phyloP scores from a whole-genome alignment of 106 monocot genomes.

The Dendrobium catenatum region DNA sequence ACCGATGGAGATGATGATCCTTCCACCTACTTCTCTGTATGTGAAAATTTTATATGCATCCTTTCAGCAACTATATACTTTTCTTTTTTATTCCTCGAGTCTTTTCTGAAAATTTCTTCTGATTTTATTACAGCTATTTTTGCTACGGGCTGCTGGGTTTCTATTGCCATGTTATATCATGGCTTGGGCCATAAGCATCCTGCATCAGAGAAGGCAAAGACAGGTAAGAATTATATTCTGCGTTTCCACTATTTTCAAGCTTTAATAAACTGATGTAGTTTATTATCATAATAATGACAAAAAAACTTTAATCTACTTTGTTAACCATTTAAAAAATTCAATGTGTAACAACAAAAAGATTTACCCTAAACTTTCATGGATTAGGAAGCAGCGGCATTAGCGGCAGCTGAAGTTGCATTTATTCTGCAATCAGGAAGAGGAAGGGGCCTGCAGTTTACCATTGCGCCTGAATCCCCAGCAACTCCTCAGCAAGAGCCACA shows the following conservation, averaged over 20 bases:
- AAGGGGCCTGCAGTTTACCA: constrained; percentile 52
- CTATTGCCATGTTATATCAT: constrained; percentile 76
- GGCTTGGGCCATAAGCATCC: constrained; percentile 76
- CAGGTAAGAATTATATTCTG: constrained; percentile 24
- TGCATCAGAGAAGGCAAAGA: constrained; percentile 64
- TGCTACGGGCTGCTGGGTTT: constrained; percentile 76
- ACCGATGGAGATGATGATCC: constrained; percentile 61
- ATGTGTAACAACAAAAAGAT: not conserved
- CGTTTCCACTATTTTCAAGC: not conserved
- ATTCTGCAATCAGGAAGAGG: constrained; percentile 53
- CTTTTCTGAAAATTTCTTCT: not conserved
- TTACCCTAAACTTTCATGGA: not conserved
- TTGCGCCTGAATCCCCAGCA: constrained; percentile 54
- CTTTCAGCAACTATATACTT: not conserved
- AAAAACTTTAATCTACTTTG: too few relatives aligned
- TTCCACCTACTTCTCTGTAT: constrained; percentile 71
- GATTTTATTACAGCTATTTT: constrained; percentile 43
- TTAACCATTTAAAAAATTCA: too few relatives aligned
- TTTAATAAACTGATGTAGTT: not conserved
- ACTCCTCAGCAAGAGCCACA: constrained; percentile 63
- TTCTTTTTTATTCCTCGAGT: not conserved
- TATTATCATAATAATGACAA: too few relatives aligned
- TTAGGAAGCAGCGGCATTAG: constrained; percentile 64
- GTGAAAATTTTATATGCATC: not conserved
- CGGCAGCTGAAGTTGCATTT: constrained; percentile 66